Evolutionary conservation across 2,329 filamentous ascomycete genomes (phyloP), one percentile per base, ranked within the genome.

Genomic region (Cercospora sesami): DNA sequence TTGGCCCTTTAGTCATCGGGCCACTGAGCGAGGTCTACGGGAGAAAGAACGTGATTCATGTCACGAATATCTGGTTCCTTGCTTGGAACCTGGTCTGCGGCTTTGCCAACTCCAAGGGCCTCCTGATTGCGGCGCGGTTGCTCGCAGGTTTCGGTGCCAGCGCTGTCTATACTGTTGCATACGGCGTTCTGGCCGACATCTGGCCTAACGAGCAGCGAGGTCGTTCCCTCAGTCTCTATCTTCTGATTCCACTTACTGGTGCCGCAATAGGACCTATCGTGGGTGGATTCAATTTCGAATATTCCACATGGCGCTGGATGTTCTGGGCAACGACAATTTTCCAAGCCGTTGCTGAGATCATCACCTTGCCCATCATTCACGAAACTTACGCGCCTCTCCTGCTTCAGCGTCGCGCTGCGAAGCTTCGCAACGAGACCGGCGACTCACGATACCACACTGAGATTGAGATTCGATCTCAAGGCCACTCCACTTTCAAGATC

Each of bases 381-480:
- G 81, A 83, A 67, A 74, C 79, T 9, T 82, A 81, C 51, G 72
- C 76, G 2, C 77, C 77, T 1, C 74, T 80, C 0, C 69, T 82
- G 0, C 71, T 83, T 7, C 77, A 79, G 60, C 72, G 73, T 1
- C 80, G 79, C 62, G 80, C 81, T 2, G 68, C 76, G 51, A 65
- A 68, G 23, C 68, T 81, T 14, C 78, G 80, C 4, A 77, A 77
- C 28, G 73, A 79, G 36, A 80, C 77, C 4, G 79, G 77, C 28
- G 78, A 83, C 64, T 9, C 72, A 1, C 71, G 75, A 9, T 80
- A 80, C 58, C 21, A 92, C 57, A 94, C 92, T 0, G 91, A 64
- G 1, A 59, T 58, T n/a, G 70, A 69, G 51, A 45, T n/a, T n/a
- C 36, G 65, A 21, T 62, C 65, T 2, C 60, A 70, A 57, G 63